Conservation (phyloP, 2,329 filamentous ascomycete genomes). For the Verticillium alfalfae region DNA sequence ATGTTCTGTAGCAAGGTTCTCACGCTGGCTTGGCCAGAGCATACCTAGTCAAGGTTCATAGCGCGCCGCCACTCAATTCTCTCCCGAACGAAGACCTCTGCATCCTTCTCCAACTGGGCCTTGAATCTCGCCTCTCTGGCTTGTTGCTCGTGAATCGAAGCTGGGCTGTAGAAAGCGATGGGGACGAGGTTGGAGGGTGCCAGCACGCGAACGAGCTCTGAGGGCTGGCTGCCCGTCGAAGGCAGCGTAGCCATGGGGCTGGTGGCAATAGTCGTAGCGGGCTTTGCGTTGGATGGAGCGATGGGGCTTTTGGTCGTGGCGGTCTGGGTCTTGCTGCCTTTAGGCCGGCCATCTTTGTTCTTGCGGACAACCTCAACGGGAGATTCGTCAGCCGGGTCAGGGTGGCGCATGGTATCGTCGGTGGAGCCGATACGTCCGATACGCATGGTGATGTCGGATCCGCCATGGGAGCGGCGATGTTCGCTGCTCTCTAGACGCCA, state of each 20-base stretch:
- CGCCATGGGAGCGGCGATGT: not conserved
- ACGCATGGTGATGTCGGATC: not conserved
- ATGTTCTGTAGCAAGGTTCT: no score
- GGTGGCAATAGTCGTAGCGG: not conserved
- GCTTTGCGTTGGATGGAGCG: not conserved
- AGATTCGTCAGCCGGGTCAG: not conserved
- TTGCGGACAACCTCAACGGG: not conserved
- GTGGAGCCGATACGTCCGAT: not conserved
- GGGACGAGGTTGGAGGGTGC: not conserved
- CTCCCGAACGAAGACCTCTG: not conserved
- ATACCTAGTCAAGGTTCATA: not conserved
- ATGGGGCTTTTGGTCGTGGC: not conserved
- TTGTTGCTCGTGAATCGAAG: no score
- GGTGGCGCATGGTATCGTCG: not conserved
- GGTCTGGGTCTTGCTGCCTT: slow-evolving; percentile 1
- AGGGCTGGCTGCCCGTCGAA: not conserved
- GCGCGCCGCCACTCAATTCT: not conserved
- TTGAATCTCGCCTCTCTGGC: not conserved
- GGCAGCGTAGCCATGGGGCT: not conserved
- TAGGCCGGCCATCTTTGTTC: slow-evolving; percentile 1
- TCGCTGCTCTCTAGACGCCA: not conserved
- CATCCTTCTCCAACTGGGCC: not conserved
- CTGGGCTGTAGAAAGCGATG: not conserved
- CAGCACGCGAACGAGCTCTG: not conserved
- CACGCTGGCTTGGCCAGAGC: no score